phyloP scores from a whole-genome alignment of 2,329 filamentous ascomycete species.

The Penicillium nordicum region DNA sequence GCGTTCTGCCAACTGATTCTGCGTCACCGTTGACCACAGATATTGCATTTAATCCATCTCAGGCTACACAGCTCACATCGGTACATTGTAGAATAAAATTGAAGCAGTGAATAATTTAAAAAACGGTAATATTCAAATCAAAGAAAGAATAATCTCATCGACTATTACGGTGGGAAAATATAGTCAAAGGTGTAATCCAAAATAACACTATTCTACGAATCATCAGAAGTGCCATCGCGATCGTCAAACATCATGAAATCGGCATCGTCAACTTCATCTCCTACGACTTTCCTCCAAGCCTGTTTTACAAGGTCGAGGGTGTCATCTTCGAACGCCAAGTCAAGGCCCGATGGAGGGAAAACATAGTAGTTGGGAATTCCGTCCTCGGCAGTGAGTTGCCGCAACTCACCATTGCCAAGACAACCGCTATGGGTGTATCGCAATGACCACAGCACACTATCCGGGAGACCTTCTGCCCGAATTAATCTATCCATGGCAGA shows the following conservation, averaged over 20 bases:
- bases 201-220: constrained; percentile 18
- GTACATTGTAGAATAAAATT: neutral
- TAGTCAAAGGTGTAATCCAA: neutral
- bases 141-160: neutral
- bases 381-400: constrained; percentile 14
- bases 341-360: constrained; percentile 59
- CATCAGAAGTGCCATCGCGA: constrained; percentile 58
- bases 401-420: constrained; percentile 13
- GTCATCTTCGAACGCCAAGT: constrained; percentile 71
- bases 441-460: constrained; percentile 51
- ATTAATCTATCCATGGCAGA: constrained; percentile 44
- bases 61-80: no score
- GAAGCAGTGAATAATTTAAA: neutral
- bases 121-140: neutral
- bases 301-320: constrained; percentile 63
- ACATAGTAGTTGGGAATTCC: constrained; percentile 48
- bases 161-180: constrained; percentile 4
- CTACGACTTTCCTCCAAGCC: constrained; percentile 66
- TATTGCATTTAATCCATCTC: neutral
- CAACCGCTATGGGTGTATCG: constrained; percentile 50
- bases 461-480: constrained; percentile 31
- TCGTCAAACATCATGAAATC: constrained; percentile 78
- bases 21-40: neutral
- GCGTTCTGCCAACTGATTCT: no score
- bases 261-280: constrained; percentile 47